Evolutionary conservation across 371 early-diverging fungal genomes (phyloP).

Genomic region (Circinella minor): DNA sequence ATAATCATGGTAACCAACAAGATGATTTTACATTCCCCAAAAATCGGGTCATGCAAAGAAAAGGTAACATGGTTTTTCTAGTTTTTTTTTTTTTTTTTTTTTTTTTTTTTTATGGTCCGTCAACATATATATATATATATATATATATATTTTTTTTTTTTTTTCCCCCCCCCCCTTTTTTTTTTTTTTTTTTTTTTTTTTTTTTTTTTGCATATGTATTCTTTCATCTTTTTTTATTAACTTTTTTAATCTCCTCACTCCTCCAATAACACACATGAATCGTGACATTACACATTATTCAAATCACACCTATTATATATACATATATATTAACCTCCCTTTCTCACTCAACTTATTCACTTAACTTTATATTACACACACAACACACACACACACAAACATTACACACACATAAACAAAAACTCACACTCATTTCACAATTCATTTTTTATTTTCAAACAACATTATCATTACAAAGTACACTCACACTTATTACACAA

Average conservation of each 20-base stretch:
- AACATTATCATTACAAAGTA: not conserved
- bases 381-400: slow-evolving; percentile 4
- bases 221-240: not conserved
- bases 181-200: not conserved
- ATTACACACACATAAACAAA: slow-evolving; percentile 7
- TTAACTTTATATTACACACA: too few relatives aligned
- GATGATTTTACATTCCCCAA: slow-evolving; percentile 17
- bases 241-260: too few relatives aligned
- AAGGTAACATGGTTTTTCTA: slow-evolving; percentile 1
- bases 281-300: not conserved
- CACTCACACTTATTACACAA: not conserved
- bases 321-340: too few relatives aligned
- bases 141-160: not conserved
- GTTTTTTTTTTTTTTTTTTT: not conserved
- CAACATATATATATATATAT: too few relatives aligned
- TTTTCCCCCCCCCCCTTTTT: not conserved
- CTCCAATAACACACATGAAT: too few relatives aligned
- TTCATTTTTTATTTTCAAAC: too few relatives aligned
- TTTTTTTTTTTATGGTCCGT: slow-evolving; percentile 9
- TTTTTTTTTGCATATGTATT: slow-evolving; percentile 14
- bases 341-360: too few relatives aligned
- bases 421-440: too few relatives aligned
- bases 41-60: slow-evolving; percentile 9
- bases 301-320: not conserved
- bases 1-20: not conserved